phyloP scores from a whole-genome alignment of 345 rosid genomes.

The Hibiscus trionum region DNA sequence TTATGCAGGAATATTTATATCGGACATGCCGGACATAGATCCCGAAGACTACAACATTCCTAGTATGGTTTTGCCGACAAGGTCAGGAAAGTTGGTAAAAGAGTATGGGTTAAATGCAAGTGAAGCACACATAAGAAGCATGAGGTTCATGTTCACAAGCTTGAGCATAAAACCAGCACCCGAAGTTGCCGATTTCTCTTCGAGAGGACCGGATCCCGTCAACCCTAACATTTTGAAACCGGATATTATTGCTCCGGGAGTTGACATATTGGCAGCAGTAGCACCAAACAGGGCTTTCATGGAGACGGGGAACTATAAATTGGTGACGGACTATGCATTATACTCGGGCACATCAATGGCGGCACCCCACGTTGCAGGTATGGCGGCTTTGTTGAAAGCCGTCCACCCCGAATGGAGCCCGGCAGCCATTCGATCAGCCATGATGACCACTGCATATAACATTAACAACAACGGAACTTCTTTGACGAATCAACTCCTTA shows the following conservation, averaged over 20 bases:
- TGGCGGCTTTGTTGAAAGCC: background rate
- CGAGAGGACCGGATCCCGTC: background rate
- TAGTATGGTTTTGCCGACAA: background rate
- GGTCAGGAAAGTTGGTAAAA: background rate
- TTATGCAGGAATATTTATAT: background rate
- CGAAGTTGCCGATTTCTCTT: background rate
- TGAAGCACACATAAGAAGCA: background rate
- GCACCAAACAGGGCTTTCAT: too few relatives aligned
- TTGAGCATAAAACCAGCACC: background rate
- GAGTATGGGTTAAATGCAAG: background rate
- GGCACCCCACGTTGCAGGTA: background rate
- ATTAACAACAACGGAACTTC: background rate
- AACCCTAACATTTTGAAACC: background rate
- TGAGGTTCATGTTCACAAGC: background rate
- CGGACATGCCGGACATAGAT: too few relatives aligned
- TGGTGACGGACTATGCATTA: background rate
- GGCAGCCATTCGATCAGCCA: background rate
- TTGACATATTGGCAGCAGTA: background rate
- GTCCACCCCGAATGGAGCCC: background rate
- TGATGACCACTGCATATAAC: background rate
- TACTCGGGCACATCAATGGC: background rate
- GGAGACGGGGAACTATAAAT: background rate
- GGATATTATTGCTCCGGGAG: background rate
- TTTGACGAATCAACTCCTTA: background rate
- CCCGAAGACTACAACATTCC: background rate